A percentile compares a stretch with the other conserved stretches of the same genome.
These are phyloP conservation scores for Porphyrellus cyaneotinctus DNA, from an alignment of 768 basidiomycete genomes.

Conservation along the genomic window DNA sequence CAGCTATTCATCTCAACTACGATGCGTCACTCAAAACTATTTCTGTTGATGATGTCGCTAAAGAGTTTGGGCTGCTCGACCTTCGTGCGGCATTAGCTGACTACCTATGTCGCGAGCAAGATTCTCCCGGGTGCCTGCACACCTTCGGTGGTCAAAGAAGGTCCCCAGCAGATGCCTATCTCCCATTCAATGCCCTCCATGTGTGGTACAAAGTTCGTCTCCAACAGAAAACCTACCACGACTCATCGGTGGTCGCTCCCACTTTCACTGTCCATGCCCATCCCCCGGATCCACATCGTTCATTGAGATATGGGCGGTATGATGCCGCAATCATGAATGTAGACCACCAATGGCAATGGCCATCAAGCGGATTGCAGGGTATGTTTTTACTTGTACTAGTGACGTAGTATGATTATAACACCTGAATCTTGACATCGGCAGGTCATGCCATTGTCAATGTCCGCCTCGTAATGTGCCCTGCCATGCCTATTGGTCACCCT, in stretches of 20 bases:
- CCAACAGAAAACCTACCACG: neutral
- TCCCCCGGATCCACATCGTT: neutral
- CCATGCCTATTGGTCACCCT: too few relatives aligned
- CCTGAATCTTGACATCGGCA: too few relatives aligned
- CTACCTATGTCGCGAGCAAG: neutral
- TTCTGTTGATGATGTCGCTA: neutral
- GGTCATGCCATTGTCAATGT: neutral
- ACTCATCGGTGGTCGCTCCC: neutral
- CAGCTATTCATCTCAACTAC: neutral
- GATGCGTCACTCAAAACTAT: rapidly evolving
- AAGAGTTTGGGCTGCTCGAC: too few relatives aligned
- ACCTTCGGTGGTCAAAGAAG: neutral
- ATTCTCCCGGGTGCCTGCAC: neutral
- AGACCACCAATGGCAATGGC: neutral
- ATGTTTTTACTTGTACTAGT: too few relatives aligned
- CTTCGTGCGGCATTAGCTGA: too few relatives aligned
- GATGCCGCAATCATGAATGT: neutral
- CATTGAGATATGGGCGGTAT: neutral
- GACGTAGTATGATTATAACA: too few relatives aligned
- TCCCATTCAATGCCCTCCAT: neutral
- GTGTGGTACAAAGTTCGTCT: neutral
- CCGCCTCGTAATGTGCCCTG: neutral
- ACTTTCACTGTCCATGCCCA: neutral
- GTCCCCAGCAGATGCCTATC: neutral
- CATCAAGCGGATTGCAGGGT: neutral